Evolutionary conservation across 768 basidiomycete genomes (phyloP), one percentile per base, ranked within the genome.

Genomic region (Daedalea quercina): DNA sequence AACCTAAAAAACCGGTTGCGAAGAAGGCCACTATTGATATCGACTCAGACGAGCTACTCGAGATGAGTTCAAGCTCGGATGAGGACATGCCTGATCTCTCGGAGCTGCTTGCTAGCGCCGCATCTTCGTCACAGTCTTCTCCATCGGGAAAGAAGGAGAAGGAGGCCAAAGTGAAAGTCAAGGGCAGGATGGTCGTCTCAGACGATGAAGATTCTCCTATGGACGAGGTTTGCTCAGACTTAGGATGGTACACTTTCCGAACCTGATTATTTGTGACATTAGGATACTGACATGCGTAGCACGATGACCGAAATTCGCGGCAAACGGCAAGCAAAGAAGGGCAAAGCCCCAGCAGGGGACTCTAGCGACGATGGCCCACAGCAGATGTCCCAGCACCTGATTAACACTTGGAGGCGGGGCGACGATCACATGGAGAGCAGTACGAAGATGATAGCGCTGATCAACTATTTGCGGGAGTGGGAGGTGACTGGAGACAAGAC

Each of bases 391-490:
- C 54, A 61, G 19, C 34, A 37, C 19, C 51, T 79, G 13, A 60
- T 84, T 33, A 73, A 72, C 1, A 76, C 76, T 12, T 85, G 83
- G 82, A 62, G 70, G n/a, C 73, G 73, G 44, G 81, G 78, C 23
- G 82, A 82, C 56, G 76, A 79, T 54, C 76, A 81, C 63, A 61
- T 85, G 55, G 82, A 85, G 63, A 74, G 83, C 8, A 84, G 82
- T 62, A 72, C 83, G 9, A 87, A 87, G 73, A 87, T 87, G 84
- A 45, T 76, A 22, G 73, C 73, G 25, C 65, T 84, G 59, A 65
- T 88, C 19, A 65, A 73, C 1, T 69, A 79, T 44, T 68, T 91
- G 57, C 76, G 79, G 59, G 71, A 82, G 52, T 82, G 79, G 78
- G 79, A 82, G 13, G 56, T 60, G 9, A 73, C 71, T 3, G 83